Percentiles rank a stretch among this genome's conserved stretches.
Evolutionary conservation across 2,329 filamentous ascomycete genomes (phyloP).

Genomic region (Macroventuria anomochaeta): DNA sequence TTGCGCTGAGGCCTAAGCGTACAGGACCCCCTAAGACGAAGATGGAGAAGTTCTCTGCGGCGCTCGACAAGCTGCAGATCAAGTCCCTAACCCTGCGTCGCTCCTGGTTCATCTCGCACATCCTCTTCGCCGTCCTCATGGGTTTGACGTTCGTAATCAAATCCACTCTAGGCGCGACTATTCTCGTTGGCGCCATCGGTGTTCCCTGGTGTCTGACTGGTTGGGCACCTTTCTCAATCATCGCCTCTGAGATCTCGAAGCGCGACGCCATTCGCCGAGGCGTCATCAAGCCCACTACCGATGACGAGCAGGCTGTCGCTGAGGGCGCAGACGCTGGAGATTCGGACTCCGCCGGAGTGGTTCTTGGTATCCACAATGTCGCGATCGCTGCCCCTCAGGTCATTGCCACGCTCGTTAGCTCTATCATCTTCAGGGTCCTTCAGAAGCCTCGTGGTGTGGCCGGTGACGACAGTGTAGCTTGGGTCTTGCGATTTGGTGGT

Average conservation of each 20-base stretch:
- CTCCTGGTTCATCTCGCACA: constrained; percentile 82
- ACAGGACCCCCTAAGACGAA: constrained; percentile 30
- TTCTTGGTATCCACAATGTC: constrained; percentile 95
- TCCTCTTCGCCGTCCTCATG: constrained; percentile 85
- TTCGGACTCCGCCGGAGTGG: constrained; percentile 82
- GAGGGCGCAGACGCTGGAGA: constrained; percentile 62
- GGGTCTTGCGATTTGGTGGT: constrained; percentile 85
- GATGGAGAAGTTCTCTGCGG: constrained; percentile 34
- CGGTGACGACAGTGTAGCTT: constrained; percentile 85
- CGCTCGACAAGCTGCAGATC: constrained; percentile 72
- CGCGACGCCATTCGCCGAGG: constrained; percentile 72
- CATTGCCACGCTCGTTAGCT: constrained; percentile 83
- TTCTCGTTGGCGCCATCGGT: constrained; percentile 80
- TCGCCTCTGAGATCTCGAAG: constrained; percentile 87
- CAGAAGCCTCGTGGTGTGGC: constrained; percentile 87
- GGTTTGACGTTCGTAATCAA: constrained; percentile 81
- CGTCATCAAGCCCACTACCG: constrained; percentile 50
- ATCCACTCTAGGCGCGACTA: constrained; percentile 73
- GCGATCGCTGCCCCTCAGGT: constrained; percentile 91
- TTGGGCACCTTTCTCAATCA: constrained; percentile 95
- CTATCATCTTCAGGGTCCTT: constrained; percentile 80
- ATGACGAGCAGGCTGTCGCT: constrained; percentile 51
- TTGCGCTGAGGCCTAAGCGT: constrained; percentile 34
- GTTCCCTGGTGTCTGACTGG: constrained; percentile 92
- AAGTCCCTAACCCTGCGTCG: constrained; percentile 85